These are phyloP conservation scores for Sutorius eximius DNA, from an alignment of 1,284 basidiomycete genomes.

Conservation along the genomic window DNA sequence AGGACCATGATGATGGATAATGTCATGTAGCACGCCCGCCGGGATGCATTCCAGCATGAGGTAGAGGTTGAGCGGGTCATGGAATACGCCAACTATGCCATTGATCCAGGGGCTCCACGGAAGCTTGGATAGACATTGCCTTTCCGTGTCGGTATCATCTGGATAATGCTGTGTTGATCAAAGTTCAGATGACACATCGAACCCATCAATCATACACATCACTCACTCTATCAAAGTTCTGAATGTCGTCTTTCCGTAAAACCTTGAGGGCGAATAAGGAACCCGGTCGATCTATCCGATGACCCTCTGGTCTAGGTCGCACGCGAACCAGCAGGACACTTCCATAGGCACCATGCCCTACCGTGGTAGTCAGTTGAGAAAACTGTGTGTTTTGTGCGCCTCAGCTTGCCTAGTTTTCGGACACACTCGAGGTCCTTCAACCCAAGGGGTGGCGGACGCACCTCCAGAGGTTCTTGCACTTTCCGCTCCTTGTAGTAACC, in stretches of 20 bases:
- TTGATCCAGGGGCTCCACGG: slow-evolving; percentile 55
- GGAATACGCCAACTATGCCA: slow-evolving; percentile 44
- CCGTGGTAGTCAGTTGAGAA: slow-evolving; percentile 1
- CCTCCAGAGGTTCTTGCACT: slow-evolving; percentile 13
- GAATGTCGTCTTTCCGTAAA: slow-evolving; percentile 36
- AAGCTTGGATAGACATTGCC: slow-evolving; percentile 38
- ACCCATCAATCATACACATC: neutral
- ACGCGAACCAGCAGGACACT: slow-evolving; percentile 44
- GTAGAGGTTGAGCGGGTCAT: slow-evolving; percentile 49
- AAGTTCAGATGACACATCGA: slow-evolving; percentile 4
- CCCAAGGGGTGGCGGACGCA: slow-evolving; percentile 35
- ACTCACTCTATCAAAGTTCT: slow-evolving; percentile 32
- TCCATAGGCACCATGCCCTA: slow-evolving; percentile 43
- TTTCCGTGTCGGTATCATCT: slow-evolving; percentile 41
- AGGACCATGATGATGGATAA: slow-evolving; percentile 36
- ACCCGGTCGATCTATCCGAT: slow-evolving; percentile 34
- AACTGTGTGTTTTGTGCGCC: neutral
- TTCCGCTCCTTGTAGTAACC: slow-evolving; percentile 5
- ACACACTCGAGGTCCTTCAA: slow-evolving; percentile 43
- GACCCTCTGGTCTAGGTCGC: slow-evolving; percentile 17
- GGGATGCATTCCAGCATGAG: slow-evolving; percentile 49
- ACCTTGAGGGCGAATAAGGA: slow-evolving; percentile 45
- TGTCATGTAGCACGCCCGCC: slow-evolving; percentile 40
- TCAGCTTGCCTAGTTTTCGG: slow-evolving; percentile 37
- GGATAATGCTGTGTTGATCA: slow-evolving; percentile 17